A percentile compares a stretch with the other conserved stretches of the same genome.
These are phyloP conservation scores for Aureobasidium leucospermi DNA, from an alignment of 2,329 filamentous ascomycete genomes.

Conservation along the genomic window DNA sequence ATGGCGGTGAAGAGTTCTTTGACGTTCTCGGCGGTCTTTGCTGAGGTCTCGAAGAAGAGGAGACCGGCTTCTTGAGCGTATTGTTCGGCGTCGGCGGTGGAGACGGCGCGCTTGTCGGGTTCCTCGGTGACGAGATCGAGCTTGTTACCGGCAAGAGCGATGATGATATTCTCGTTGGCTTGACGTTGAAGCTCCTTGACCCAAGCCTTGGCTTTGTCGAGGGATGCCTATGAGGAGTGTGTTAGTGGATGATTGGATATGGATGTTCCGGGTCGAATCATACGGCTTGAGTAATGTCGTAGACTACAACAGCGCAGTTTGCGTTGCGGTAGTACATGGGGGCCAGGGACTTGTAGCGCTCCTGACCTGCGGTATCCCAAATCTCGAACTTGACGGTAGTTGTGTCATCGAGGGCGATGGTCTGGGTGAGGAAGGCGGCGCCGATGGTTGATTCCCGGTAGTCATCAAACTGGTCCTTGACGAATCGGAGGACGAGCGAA, in stretches of 20 bases:
- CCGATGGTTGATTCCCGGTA: slow-evolving; percentile 98
- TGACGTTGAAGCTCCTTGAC: slow-evolving; percentile 98
- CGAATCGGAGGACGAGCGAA: slow-evolving; percentile 94
- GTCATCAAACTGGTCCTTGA: slow-evolving; percentile 99
- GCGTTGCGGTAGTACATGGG: slow-evolving; percentile 99
- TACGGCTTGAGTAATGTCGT: slow-evolving; percentile 99
- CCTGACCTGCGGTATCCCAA: slow-evolving; percentile 97
- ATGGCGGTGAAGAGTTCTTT: slow-evolving; percentile 94
- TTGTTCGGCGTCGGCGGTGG: slow-evolving; percentile 82
- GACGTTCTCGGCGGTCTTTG: slow-evolving; percentile 95
- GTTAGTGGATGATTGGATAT: background rate
- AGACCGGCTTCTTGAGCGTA: slow-evolving; percentile 91
- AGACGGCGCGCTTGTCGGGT: slow-evolving; percentile 90
- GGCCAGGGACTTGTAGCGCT: slow-evolving; percentile 96
- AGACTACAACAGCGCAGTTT: slow-evolving; percentile 98
- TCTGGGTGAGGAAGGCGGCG: slow-evolving; percentile 97
- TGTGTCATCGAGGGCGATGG: slow-evolving; percentile 93
- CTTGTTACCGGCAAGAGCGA: slow-evolving; percentile 96
- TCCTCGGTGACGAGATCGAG: slow-evolving; percentile 89
- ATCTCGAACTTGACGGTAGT: slow-evolving; percentile 99
- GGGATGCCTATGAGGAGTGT: slow-evolving; percentile 59
- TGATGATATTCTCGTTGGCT: slow-evolving; percentile 99
- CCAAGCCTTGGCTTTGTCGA: slow-evolving; percentile 99
- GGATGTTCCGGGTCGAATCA: slow-evolving; percentile 28
- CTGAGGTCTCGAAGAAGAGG: slow-evolving; percentile 96